These are phyloP conservation scores for Drosera spatulata DNA, from an alignment of 179 eudicot species.

Conservation along the genomic window DNA sequence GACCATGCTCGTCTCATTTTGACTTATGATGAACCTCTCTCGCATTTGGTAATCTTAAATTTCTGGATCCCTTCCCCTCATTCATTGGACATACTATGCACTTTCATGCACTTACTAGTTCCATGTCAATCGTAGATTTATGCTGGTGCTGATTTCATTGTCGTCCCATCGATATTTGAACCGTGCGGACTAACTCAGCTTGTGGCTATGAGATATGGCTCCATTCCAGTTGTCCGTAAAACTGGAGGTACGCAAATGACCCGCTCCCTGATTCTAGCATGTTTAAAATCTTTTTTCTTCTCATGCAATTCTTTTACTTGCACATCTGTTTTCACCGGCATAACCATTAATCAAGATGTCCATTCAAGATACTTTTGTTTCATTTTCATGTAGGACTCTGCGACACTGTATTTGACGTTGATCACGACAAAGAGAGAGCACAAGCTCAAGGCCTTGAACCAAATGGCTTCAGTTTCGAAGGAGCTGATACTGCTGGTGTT, in stretches of 20 bases:
- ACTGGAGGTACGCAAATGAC: conserved; percentile 66
- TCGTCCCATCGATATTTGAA: conserved; percentile 95
- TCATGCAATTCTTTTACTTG: no score
- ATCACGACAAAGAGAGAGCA: conserved; percentile 58
- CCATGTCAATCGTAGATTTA: conserved; percentile 50
- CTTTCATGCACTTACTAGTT: not conserved
- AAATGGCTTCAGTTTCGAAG: conserved; percentile 94
- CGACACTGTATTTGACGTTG: conserved; percentile 95
- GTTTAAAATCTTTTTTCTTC: no score
- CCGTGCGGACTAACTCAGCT: conserved; percentile 99
- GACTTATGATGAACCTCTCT: conserved; percentile 96
- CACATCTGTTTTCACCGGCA: no score
- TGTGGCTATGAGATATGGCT: conserved; percentile 96
- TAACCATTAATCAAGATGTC: no score
- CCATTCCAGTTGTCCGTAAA: conserved; percentile 93
- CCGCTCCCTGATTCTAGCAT: no score
- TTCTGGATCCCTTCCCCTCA: not conserved
- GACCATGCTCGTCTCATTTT: conserved; percentile 88
- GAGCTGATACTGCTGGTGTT: conserved; percentile 80
- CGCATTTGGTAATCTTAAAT: conserved; percentile 68
- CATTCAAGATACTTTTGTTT: not conserved
- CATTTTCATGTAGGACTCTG: conserved; percentile 50
- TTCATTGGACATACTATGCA: not conserved
- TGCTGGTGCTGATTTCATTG: conserved; percentile 90
- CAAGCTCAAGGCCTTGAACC: conserved; percentile 73